Base-by-base conservation (phyloP, 2,329 filamentous ascomycete genomes). In the Chaetothyriales sp. region DNA sequence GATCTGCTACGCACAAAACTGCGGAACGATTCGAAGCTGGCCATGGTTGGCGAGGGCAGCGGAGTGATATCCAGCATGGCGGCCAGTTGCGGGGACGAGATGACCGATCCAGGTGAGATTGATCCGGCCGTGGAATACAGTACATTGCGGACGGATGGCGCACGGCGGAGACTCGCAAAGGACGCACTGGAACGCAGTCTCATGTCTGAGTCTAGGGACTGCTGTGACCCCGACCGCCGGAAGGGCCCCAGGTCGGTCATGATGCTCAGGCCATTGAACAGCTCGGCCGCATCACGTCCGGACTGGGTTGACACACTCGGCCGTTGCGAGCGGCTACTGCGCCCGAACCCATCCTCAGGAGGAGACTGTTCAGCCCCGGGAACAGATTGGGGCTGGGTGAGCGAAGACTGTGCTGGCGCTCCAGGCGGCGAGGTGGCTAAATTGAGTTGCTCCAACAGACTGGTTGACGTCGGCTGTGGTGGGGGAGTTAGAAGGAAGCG, bases 41-140 rank as follows among this genome's bases (percentile, higher is more conserved):
- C 82, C 79, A 64, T 73, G 45, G 89, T 73, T 3, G 85, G 85
- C 19, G 85, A 90, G 2, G 85, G 85, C 32, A 92, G 69, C 50
- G 85, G 85, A 2, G 86, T 90, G 55, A 92, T 74, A 63, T 87
- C 83, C 54, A 81, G 80, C 79, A 88, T 83, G 45, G 84, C 83
- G 53, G 80, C 76, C 50, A 88, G 78, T 56, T 84, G 77, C 2
- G 84, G 84, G 51, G 84, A 88, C 5, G 83, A 78, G n/a, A 83
- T 73, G 26, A 75, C 70, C 2, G 83, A 87, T 60, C 77, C 83
- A 10, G 82, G 74, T 1, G 79, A 73, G 18, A 73, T 59, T 1
- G 71, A 72, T 10, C 67, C 70, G 3, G 66, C 64, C 49, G 66
- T 69, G 10, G 68, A 67, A 44, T 66, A 60, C 20, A 70, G 61